Conservation (phyloP, 768 basidiomycete species). For the Vishniacozyma victoriae region DNA sequence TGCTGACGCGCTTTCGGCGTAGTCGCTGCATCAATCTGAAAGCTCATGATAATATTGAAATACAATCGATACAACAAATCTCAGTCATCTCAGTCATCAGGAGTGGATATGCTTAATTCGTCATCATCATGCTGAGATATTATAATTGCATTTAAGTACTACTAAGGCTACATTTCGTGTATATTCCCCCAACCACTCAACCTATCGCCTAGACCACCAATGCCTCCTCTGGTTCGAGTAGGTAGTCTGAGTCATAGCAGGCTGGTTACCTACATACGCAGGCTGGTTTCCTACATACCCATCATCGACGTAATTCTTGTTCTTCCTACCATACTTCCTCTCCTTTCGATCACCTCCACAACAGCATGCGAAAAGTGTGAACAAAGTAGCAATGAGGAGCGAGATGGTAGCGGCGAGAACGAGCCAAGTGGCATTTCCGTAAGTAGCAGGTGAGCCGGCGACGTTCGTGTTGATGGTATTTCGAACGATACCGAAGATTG, state of each 20-base stretch:
- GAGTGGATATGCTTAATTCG: too few relatives aligned
- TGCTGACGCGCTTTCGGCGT: too few relatives aligned
- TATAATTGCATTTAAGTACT: too few relatives aligned
- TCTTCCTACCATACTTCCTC: not conserved
- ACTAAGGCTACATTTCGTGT: too few relatives aligned
- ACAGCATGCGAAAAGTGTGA: constrained; percentile 56
- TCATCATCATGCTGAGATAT: too few relatives aligned
- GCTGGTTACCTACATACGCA: not conserved
- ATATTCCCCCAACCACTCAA: too few relatives aligned
- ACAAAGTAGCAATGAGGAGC: constrained; percentile 84
- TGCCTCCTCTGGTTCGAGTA: not conserved
- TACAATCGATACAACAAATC: too few relatives aligned
- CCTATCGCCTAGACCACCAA: too few relatives aligned
- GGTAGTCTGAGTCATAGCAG: not conserved
- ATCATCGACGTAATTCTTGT: not conserved
- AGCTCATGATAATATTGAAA: too few relatives aligned
- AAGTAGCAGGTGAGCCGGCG: constrained; percentile 7
- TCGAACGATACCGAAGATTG: constrained; percentile 30
- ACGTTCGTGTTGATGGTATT: constrained; percentile 25
- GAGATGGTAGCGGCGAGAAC: constrained; percentile 79
- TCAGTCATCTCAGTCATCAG: too few relatives aligned
- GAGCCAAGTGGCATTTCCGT: constrained; percentile 68
- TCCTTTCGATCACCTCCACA: not conserved
- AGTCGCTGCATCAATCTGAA: too few relatives aligned
- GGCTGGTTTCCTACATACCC: constrained; percentile 15